Conservation (phyloP, 805 yeast genomes). For the Wickerhamiella domercqiae region DNA sequence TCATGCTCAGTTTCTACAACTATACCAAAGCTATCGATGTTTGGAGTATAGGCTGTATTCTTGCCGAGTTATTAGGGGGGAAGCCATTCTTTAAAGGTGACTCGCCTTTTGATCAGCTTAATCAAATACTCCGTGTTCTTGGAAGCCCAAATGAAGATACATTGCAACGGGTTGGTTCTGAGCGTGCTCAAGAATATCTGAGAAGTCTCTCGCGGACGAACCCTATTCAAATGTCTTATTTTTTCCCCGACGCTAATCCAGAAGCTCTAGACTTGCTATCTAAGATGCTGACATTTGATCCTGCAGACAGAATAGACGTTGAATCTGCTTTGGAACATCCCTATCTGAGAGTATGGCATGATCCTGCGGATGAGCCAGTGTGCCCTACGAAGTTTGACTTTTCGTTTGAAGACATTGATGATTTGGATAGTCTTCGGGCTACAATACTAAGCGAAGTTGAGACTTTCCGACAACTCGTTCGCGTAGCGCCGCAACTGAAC, state of each 20-base stretch:
- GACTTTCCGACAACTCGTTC: constrained; percentile 15
- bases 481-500: too few species aligned
- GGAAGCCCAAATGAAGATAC: constrained; percentile 80
- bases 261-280: constrained; percentile 51
- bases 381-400: constrained; percentile 79
- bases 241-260: constrained; percentile 42
- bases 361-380: constrained; percentile 85
- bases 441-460: constrained; percentile 67
- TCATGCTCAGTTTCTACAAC: constrained; percentile 85
- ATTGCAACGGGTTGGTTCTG: constrained; percentile 48
- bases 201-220: constrained; percentile 31
- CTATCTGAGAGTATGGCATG: constrained; percentile 76
- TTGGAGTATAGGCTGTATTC: constrained; percentile 96
- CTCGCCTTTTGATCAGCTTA: constrained; percentile 82
- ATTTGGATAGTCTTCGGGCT: constrained; percentile 58
- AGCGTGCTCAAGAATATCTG: constrained; percentile 80
- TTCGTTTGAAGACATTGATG: constrained; percentile 76
- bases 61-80: constrained; percentile 87
- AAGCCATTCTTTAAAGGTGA: constrained; percentile 88
- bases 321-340: constrained; percentile 77
- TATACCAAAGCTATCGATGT: constrained; percentile 93
- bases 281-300: constrained; percentile 68
- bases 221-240: constrained; percentile 33
- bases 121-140: constrained; percentile 65
- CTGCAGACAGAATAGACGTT: constrained; percentile 67